These are phyloP conservation scores for Candida ovalis DNA, from an alignment of 805 yeast genomes.

Conservation along the genomic window DNA sequence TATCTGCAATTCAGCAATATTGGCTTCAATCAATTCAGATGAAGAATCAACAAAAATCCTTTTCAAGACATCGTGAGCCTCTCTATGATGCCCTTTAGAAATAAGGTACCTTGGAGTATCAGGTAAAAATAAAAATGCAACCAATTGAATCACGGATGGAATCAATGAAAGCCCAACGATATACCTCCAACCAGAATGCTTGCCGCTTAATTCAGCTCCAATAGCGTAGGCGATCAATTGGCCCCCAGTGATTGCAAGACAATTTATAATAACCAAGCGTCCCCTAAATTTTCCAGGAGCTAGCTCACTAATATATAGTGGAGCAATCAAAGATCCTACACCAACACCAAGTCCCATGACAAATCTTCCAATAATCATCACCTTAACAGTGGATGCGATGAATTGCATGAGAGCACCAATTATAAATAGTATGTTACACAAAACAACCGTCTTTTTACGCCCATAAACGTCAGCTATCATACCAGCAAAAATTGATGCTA, in stretches of 20 bases:
- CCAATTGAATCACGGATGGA: slow-evolving; percentile 78
- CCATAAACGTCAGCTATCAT: slow-evolving; percentile 78
- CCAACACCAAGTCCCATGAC: slow-evolving; percentile 97
- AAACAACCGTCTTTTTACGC: slow-evolving; percentile 74
- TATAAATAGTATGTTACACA: slow-evolving; percentile 75
- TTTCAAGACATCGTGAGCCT: slow-evolving; percentile 63
- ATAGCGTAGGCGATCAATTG: slow-evolving; percentile 91
- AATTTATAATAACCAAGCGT: slow-evolving; percentile 81
- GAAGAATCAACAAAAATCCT: slow-evolving; percentile 63
- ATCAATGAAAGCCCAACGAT: slow-evolving; percentile 86
- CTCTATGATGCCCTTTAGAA: slow-evolving; percentile 58
- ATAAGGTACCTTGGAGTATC: slow-evolving; percentile 93
- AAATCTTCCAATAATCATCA: slow-evolving; percentile 88
- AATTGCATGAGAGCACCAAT: slow-evolving; percentile 85
- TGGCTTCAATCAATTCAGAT: slow-evolving; percentile 58
- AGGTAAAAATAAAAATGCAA: slow-evolving; percentile 79
- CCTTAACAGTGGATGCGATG: slow-evolving; percentile 77
- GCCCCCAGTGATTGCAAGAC: slow-evolving; percentile 90
- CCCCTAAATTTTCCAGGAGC: slow-evolving; percentile 94
- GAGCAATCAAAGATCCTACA: slow-evolving; percentile 90
- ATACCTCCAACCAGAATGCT: slow-evolving; percentile 87
- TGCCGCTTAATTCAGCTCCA: slow-evolving; percentile 78
- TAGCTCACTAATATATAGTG: slow-evolving; percentile 84
- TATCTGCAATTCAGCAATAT: slow-evolving; percentile 61
- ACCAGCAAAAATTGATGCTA: slow-evolving; percentile 79